Evolutionary conservation across 208 protist species (phyloP), one percentile per base, ranked within the genome.

Genomic region (Leishmania lainsoni): DNA sequence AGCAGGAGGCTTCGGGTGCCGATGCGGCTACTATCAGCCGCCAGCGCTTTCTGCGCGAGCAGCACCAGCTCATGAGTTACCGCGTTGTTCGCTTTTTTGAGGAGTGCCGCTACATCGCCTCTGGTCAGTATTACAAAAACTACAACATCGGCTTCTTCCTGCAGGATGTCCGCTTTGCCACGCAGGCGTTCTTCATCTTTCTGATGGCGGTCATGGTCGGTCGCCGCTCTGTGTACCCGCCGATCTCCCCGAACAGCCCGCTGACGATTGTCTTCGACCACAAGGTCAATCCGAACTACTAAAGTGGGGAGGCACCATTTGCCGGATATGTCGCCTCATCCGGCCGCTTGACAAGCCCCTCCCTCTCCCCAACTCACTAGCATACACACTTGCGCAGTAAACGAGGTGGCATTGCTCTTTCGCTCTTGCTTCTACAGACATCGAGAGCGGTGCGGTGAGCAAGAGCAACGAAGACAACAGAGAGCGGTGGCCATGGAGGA

Each of bases 251-350:
- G 0, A 87, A 92, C 73, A 95, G 90, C 76, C 94, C 92, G 0
- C 87, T 96, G 49, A 90, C 87, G 5, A 32, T 93, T 42, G 91
- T 88, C 49, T 86, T 97, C 69, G 81, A 92, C 70, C 86, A 90
- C 79, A 96, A 96, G 89, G 83, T 89, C 59, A 97, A 97, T 85
- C 94, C 94, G 35, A 97, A 97, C 89, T 97, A 95, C 81, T 97
- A 96, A 79, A 61, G 20, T 20, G 56, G 49, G 51, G 56, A 22
- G 4, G 29, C 32, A 73, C 16, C 48, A 20, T 77, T 52, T 65
- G 39, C n/a, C 10, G 45, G 10, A 59, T n/a, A 8, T 16, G 70
- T 54, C 69, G 51, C 42, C 35, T 73, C 45, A 16, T 26, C 69
- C n/a, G 9, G 45, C 45, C 26, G 39, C 39, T 73, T 73, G 22